Percentiles rank a stretch among this genome's conserved stretches.
phyloP scores from a whole-genome alignment of 768 basidiomycete species.

The Cyathus striatus region DNA sequence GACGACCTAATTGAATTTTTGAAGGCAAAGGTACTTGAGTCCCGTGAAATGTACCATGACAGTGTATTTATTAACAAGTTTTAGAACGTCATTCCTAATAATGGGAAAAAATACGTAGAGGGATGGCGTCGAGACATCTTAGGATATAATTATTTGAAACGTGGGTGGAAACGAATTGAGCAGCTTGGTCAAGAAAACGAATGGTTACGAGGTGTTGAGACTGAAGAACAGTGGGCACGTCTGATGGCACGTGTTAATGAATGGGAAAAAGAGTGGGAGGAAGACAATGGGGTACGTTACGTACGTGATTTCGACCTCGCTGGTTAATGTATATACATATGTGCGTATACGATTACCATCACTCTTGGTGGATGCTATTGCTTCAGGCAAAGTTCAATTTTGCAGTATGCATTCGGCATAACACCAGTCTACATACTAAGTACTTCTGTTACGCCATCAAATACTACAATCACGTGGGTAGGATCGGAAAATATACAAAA shows the following conservation, averaged over 20 bases:
- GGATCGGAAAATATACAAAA: not conserved
- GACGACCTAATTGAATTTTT: conserved; percentile 29
- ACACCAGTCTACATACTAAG: too few relatives aligned
- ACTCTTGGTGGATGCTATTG: not conserved
- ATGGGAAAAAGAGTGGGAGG: conserved; percentile 53
- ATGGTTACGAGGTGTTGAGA: conserved; percentile 46
- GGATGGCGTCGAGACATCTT: conserved; percentile 37
- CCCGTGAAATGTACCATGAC: too few relatives aligned
- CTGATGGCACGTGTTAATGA: conserved; percentile 40
- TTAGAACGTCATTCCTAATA: conserved; percentile 34
- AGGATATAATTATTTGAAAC: conserved; percentile 25
- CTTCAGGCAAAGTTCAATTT: not conserved
- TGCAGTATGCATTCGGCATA: too few relatives aligned
- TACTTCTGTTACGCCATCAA: too few relatives aligned
- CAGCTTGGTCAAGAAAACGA: conserved; percentile 26
- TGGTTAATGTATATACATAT: conserved; percentile 3
- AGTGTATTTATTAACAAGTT: too few relatives aligned
- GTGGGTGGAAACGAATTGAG: conserved; percentile 43
- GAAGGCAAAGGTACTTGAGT: conserved; percentile 19
- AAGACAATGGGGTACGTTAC: conserved; percentile 17
- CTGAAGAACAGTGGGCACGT: conserved; percentile 46
- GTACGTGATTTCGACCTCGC: conserved; percentile 12
- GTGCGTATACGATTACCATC: not conserved
- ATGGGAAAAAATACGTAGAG: conserved; percentile 43
- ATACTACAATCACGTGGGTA: too few relatives aligned